Evolutionary conservation across 1,139 yeast species (phyloP).

Genomic region (Saccharomyces pastorianus): DNA sequence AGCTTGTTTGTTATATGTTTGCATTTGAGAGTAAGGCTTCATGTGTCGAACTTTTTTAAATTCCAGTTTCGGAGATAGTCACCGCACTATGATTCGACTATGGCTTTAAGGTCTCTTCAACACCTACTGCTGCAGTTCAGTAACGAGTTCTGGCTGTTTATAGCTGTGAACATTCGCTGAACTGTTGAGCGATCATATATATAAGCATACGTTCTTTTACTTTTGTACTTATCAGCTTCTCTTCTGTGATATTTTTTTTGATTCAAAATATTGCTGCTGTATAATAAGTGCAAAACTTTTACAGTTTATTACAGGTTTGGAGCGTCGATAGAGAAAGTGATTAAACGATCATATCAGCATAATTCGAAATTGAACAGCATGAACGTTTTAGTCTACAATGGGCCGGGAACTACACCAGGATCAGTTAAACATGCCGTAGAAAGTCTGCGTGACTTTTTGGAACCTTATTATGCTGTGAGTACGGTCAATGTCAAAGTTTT

Average conservation of each 20-base stretch:
- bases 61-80: not conserved
- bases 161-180: not conserved
- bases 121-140: not conserved
- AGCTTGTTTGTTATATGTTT: not conserved
- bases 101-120: not conserved
- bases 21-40: not conserved
- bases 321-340: not conserved
- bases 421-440: constrained; percentile 79
- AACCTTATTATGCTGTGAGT: constrained; percentile 83
- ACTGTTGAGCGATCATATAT: not conserved
- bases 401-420: constrained; percentile 82
- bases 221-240: not conserved
- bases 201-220: not conserved
- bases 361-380: constrained; percentile 9
- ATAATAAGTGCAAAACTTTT: not conserved
- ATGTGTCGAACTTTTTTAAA: not conserved
- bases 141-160: not conserved
- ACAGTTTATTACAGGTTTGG: not conserved
- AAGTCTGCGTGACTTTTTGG: constrained; percentile 61
- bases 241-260: not conserved
- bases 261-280: not conserved
- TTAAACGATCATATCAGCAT: not conserved
- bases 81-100: not conserved
- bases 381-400: constrained; percentile 36
- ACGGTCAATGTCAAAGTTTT: constrained; percentile 58